Evolutionary conservation across 495 filamentous ascomycete species (phyloP).

Genomic region (Apiosordaria backusii): DNA sequence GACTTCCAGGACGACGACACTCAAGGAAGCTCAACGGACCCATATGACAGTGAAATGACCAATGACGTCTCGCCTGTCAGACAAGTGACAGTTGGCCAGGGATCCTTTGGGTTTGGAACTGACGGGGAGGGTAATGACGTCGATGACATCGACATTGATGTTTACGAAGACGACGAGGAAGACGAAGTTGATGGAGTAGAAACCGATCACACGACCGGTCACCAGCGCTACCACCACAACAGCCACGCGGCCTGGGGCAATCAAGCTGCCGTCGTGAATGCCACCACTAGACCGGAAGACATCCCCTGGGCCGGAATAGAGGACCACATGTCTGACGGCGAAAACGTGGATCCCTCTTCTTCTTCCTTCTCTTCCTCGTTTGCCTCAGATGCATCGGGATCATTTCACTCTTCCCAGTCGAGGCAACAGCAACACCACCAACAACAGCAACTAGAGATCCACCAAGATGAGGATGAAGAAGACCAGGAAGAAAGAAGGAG

Average conservation of each 20-base stretch:
- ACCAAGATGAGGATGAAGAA: constrained; percentile 5
- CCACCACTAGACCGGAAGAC: constrained; percentile 37
- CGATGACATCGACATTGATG: constrained; percentile 24
- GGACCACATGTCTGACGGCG: constrained; percentile 38
- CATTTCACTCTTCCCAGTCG: constrained; percentile 1
- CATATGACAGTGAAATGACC: constrained; percentile 27
- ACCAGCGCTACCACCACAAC: constrained; percentile 2
- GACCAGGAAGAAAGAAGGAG: constrained; percentile 9
- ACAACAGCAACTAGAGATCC: neutral
- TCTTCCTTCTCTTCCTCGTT: constrained; percentile 6
- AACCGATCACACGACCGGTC: constrained; percentile 19
- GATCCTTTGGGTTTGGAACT: constrained; percentile 7
- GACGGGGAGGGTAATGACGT: constrained; percentile 12
- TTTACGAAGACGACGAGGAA: constrained; percentile 34
- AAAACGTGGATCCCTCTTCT: constrained; percentile 39
- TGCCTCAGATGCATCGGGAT: neutral
- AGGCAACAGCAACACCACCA: neutral
- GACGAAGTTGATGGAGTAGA: constrained; percentile 35
- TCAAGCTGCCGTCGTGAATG: neutral
- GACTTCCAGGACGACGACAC: constrained; percentile 23
- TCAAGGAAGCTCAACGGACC: constrained; percentile 30
- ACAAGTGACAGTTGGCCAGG: neutral
- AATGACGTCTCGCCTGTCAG: constrained; percentile 13
- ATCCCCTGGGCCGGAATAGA: constrained; percentile 45
- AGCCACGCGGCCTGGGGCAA: constrained; percentile 4